These are phyloP conservation scores for Tuber borchii DNA, from an alignment of 495 filamentous ascomycete genomes.

Conservation along the genomic window DNA sequence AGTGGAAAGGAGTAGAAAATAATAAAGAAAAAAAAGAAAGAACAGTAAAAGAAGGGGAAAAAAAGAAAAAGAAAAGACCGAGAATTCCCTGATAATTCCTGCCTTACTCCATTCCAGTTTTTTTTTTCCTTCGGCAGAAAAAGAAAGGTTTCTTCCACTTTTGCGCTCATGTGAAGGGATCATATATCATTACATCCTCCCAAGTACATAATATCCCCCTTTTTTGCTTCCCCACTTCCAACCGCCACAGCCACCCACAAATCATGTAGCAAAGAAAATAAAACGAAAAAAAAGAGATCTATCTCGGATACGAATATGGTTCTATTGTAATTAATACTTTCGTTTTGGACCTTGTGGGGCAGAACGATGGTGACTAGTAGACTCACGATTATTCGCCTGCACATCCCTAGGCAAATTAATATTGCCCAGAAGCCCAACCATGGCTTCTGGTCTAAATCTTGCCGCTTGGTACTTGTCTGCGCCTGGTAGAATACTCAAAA, in stretches of 20 bases:
- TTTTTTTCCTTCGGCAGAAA: not conserved
- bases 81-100: not conserved
- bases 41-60: not conserved
- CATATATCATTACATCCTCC: constrained; percentile 4
- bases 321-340: constrained; percentile 14
- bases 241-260: not conserved
- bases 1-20: not conserved
- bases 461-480: constrained; percentile 63
- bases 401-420: constrained; percentile 53
- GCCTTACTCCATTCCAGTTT: not conserved
- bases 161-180: not conserved
- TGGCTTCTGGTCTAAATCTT: constrained; percentile 60
- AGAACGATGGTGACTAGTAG: not conserved
- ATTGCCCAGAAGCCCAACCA: constrained; percentile 66
- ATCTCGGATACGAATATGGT: constrained; percentile 32
- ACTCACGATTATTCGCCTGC: constrained; percentile 42
- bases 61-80: not conserved
- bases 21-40: not conserved
- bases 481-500: constrained; percentile 74
- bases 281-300: constrained; percentile 10
- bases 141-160: not conserved
- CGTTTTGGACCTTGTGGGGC: not conserved
- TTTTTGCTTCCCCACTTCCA: not conserved
- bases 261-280: not conserved
- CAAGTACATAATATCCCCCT: not conserved